phyloP scores from a whole-genome alignment of 176 grass and related monocot species.

The Typha latifolia region DNA sequence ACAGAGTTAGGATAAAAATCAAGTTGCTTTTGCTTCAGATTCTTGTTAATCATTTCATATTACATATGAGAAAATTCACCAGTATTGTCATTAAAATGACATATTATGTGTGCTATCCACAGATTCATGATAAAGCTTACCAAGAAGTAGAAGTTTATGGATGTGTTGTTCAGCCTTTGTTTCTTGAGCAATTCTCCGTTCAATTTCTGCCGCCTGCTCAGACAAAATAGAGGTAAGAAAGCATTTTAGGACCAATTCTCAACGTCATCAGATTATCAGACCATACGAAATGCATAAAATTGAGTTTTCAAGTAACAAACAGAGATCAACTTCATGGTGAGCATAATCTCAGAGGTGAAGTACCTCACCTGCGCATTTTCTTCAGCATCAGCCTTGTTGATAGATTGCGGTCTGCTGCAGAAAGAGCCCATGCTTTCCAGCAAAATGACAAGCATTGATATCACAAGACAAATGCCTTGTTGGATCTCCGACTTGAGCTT shows the following conservation, averaged over 20 bases:
- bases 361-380: slow-evolving; percentile 58
- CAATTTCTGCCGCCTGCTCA: slow-evolving; percentile 64
- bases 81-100: neutral
- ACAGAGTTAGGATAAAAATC: no score
- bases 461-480: slow-evolving; percentile 1
- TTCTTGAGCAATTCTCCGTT: slow-evolving; percentile 69
- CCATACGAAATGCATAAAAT: neutral
- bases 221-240: slow-evolving; percentile 12
- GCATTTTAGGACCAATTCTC: neutral
- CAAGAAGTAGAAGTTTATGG: slow-evolving; percentile 88
- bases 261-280: neutral
- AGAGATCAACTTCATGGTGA: neutral
- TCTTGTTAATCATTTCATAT: no score
- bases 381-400: slow-evolving; percentile 53
- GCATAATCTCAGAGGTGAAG: neutral
- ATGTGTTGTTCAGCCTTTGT: slow-evolving; percentile 92
- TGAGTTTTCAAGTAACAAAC: neutral
- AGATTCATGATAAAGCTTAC: slow-evolving; percentile 26
- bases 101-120: neutral
- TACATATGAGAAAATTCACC: neutral
- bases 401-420: slow-evolving; percentile 74
- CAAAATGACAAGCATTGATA: slow-evolving; percentile 49
- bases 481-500: neutral
- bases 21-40: no score
- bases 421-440: slow-evolving; percentile 85